Base-by-base conservation (phyloP, 2,329 filamentous ascomycete species). In the Scytalidium lignicola region DNA sequence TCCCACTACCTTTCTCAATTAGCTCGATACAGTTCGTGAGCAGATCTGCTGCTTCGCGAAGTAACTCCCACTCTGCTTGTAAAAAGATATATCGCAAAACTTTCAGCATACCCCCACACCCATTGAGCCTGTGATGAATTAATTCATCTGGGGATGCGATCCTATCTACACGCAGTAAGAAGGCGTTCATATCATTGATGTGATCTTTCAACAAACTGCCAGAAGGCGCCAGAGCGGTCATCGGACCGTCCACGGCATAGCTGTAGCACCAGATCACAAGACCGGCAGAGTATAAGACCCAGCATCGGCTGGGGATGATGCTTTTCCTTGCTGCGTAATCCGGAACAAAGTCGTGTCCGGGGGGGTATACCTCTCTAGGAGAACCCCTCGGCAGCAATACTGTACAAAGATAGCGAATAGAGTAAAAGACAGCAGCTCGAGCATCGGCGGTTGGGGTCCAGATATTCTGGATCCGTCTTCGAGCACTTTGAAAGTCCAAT, bases 251-350 rank as follows among this genome's bases (percentile, higher is more conserved):
- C 18, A 93, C 73, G 0, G 91, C 90, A 63, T 83, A 95, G 2
- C 90, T 90, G 62, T 96, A 96, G 51, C 84, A 88, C 91, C 91
- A 96, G 1, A 96, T 87, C 17, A 95, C 88, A 10, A 96, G 76
- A 0, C 83, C 83, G 1, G 91, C 88, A 63, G 95, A 92, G 67
- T 96, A 96, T 41, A 96, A 74, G 15, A 95, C 90, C 90, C 92
- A 96, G 0, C 91, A 88, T 13, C 91, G 78, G 62, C 96, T 95
- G 52, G 96, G 77, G 2, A 96, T 75, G 48, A 90, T 88, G 59
- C 96, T 91, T 59, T 95, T 86, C 20, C 88, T 80, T 1, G 90
- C 89, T 19, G 82, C 83, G 66, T 96, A 96, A 5, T 76, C 71
- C 2, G 66, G 67, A 17, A 65, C 65, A 26, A 32, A 45, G 22